These are phyloP conservation scores for Podaxis sp. DNA, from an alignment of 768 basidiomycete genomes.

Conservation along the genomic window DNA sequence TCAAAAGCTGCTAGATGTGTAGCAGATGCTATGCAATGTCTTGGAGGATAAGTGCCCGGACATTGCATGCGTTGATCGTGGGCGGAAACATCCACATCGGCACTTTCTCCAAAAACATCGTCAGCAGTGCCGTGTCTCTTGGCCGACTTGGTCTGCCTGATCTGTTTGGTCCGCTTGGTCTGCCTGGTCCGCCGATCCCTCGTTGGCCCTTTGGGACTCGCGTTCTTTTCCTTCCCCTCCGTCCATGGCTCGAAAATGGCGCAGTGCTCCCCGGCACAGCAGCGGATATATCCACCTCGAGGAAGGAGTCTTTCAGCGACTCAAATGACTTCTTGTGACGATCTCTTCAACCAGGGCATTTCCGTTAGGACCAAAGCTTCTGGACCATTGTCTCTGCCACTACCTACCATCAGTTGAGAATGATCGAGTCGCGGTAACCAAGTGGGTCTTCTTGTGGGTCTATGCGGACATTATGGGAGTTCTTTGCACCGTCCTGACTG, in stretches of 20 bases:
- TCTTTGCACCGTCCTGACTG: not conserved
- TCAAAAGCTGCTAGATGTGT: not conserved
- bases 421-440: not conserved
- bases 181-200: not conserved
- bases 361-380: not conserved
- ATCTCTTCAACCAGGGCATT: not conserved
- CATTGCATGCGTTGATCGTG: not conserved
- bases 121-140: not conserved
- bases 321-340: not conserved
- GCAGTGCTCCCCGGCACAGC: not conserved
- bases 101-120: not conserved
- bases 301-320: not conserved
- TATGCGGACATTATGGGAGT: not conserved
- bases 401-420: not conserved
- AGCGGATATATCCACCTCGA: not conserved
- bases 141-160: not conserved
- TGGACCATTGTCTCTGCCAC: not conserved
- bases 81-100: not conserved
- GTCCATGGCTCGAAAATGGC: not conserved
- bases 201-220: not conserved
- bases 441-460: not conserved
- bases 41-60: not conserved
- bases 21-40: not conserved
- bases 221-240: not conserved
- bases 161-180: not conserved